A percentile compares a stretch with the other conserved stretches of the same genome.
phyloP scores from a whole-genome alignment of 352 stramenopile species.

The Globisporangium acanthophoron region DNA sequence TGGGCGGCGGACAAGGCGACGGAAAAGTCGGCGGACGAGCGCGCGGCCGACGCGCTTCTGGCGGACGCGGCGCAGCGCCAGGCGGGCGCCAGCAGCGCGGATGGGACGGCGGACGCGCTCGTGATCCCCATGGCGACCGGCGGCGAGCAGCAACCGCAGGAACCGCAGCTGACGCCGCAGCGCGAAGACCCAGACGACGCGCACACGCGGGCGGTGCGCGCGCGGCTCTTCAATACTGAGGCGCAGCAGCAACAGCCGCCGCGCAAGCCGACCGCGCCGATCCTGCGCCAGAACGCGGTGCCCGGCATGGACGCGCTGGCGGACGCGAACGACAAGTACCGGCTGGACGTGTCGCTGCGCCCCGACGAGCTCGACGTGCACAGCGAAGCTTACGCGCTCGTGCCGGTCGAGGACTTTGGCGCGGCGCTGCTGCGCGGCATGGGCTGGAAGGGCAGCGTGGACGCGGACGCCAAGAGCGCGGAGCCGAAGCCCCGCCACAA shows the following conservation, averaged over 20 bases:
- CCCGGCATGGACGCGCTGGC: slow-evolving; percentile 55
- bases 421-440: slow-evolving; percentile 95
- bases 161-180: slow-evolving; percentile 8
- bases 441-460: slow-evolving; percentile 90
- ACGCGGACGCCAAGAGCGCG: slow-evolving; percentile 39
- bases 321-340: slow-evolving; percentile 80
- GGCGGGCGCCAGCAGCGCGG: slow-evolving; percentile 1
- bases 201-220: slow-evolving; percentile 15
- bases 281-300: slow-evolving; percentile 71
- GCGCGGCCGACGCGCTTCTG: slow-evolving; percentile 32
- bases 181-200: not conserved
- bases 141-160: not conserved
- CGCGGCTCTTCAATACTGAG: slow-evolving; percentile 35
- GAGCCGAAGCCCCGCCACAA: slow-evolving; percentile 82
- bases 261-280: slow-evolving; percentile 25
- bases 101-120: slow-evolving; percentile 14
- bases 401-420: slow-evolving; percentile 95
- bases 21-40: slow-evolving; percentile 21
- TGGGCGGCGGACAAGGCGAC: slow-evolving; percentile 21
- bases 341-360: slow-evolving; percentile 72
- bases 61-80: slow-evolving; percentile 21
- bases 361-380: slow-evolving; percentile 81
- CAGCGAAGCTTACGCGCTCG: slow-evolving; percentile 76
- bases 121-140: slow-evolving; percentile 47
- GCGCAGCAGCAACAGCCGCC: slow-evolving; percentile 11